phyloP scores from a whole-genome alignment of 768 basidiomycete genomes.

The Tylopilus intermedius region DNA sequence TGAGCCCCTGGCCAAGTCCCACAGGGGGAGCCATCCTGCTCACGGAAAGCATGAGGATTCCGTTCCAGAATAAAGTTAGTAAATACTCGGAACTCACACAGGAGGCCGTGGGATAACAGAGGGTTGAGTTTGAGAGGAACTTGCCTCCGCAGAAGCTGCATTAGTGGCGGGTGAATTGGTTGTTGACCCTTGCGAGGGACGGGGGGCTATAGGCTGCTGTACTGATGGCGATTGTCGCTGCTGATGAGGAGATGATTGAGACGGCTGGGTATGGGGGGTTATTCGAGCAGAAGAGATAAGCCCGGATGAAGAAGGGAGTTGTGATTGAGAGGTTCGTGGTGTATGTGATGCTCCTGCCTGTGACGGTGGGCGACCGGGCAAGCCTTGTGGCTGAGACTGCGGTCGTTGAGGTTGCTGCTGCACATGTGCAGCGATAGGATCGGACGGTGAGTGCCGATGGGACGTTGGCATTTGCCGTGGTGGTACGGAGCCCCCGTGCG shows the following conservation, averaged over 20 bases:
- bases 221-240: constrained; percentile 32
- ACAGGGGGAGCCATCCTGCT: constrained; percentile 33
- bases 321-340: constrained; percentile 38
- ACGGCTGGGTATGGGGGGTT: constrained; percentile 31
- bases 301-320: constrained; percentile 31
- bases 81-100: constrained; percentile 25
- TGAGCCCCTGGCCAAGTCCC: constrained; percentile 59
- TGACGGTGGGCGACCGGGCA: constrained; percentile 46
- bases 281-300: constrained; percentile 28
- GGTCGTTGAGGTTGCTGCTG: constrained; percentile 44
- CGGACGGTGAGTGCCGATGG: constrained; percentile 45
- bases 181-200: constrained; percentile 29
- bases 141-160: constrained; percentile 24
- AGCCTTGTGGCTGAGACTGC: constrained; percentile 55
- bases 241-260: constrained; percentile 31
- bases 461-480: constrained; percentile 33
- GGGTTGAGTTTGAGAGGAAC: constrained; percentile 32
- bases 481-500: constrained; percentile 28
- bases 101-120: constrained; percentile 25
- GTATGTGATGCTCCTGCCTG: constrained; percentile 45
- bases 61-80: not conserved
- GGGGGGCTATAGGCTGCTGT: constrained; percentile 35
- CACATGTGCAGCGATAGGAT: constrained; percentile 39
- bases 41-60: constrained; percentile 15
- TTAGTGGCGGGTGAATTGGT: constrained; percentile 23